Base-by-base conservation (phyloP, 345 rosid species). In the Eutrema yunnanense region DNA sequence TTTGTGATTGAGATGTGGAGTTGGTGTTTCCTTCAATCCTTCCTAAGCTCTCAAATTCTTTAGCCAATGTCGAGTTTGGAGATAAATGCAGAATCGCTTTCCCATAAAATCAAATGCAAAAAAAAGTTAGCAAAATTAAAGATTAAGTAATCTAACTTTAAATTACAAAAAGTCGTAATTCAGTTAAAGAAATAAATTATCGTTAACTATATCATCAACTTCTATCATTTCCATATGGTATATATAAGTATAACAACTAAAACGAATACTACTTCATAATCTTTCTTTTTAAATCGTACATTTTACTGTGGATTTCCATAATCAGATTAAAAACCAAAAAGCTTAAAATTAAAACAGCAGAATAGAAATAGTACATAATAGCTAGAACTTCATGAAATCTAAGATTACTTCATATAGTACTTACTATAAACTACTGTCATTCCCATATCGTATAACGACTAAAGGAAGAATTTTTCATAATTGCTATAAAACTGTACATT, bases 11-110 rank as follows among this genome's bases (percentile, higher is more conserved):
- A 29, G 87, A 43, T 19, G 78, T 10, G 33, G 75, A 9, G 14
- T 69, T 58, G 40, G 34, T 16, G 5, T 49, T 65, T n/a, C 41
- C 73, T 64, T 75, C 77, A 6, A 80, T 59, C 69, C 75, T 88
- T 75, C 82, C 86, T 73, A 85, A 85, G 58, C 74, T 84, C 41
- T 81, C 82, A 42, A 88, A 90, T 42, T 82, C 56, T 85, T 83
- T 84, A 3, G 98, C 96, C 14, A 84, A 82, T 7, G 86, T 52
- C 0, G 98, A 92, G 77, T 68, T 84, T 5, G 87, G 92, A 33
- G 90, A 27, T 59, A 92, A 48, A 77, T 84, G 91, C 61, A 92
- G 76, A 58, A 92, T 34, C 22, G 84, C 96, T 92, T 81, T 62
- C 9, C 65, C 47, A 65, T 60, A 7, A 46, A 47, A 60, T 27